Base-by-base conservation (phyloP, 495 filamentous ascomycete species). In the Podospora tetraspora region DNA sequence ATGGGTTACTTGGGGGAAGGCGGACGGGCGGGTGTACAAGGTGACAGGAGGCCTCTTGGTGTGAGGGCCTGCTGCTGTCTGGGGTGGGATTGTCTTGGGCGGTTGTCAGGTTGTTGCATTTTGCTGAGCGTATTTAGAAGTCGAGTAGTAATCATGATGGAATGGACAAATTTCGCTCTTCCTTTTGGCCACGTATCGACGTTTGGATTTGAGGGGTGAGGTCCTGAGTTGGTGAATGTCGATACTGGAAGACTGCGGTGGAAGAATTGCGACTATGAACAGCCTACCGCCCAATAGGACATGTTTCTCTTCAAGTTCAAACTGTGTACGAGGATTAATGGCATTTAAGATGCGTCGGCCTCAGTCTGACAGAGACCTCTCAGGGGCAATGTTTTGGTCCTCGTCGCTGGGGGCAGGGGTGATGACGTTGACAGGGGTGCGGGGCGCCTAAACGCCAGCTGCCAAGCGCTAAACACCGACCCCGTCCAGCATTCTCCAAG, bases 371-470 rank as follows among this genome's bases (percentile, higher is more conserved):
- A n/a, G 19, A n/a, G 43, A 52, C 43, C 43, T 52, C 43, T 60
- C 59, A 60, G 59, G 59, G 59, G 59, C 59, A 60, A 60, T 60
- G 22, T 60, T 60, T 60, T 60, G 59, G 13, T 60, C n/a, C n/a
- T n/a, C 6, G 59, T 60, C 12, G 59, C 23, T 22, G 22, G 16
- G 59, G 59, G 27, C 59, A 25, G 59, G 59, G 59, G 23, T 60
- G 59, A 29, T 60, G 59, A 25, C 59, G 10, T 5, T 0, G 58
- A 60, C 23, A 60, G 23, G 24, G 57, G 22, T 22, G 58, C 13
- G 0, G 11, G 8, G 12, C 7, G 27, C 59, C 11, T 60, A 60
- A 60, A 60, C 6, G 59, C 10, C 59, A 29, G 8, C 4, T 13
- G 5, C 59, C 12, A 60, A 29, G 6, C 19, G 43, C 43, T 52